phyloP scores from a whole-genome alignment of 179 eudicot genomes.

The Spergularia azorica region DNA sequence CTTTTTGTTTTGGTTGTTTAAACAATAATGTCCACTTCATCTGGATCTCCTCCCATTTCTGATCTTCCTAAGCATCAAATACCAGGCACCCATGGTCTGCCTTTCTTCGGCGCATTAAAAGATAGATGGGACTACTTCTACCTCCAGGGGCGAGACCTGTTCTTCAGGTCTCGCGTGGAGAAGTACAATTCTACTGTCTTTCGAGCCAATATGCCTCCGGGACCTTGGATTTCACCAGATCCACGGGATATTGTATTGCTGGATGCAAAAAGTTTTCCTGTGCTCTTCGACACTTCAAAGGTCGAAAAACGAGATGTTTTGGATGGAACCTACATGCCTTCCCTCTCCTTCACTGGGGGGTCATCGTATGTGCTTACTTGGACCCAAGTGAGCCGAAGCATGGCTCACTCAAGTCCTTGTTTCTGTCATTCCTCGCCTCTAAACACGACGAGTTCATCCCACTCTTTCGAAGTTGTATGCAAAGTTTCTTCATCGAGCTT shows the following conservation, averaged over 20 bases:
- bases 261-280: constrained; percentile 53
- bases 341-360: constrained; percentile 55
- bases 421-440: constrained; percentile 29
- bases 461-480: constrained; percentile 27
- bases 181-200: constrained; percentile 58
- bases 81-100: constrained; percentile 34
- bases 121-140: constrained; percentile 55
- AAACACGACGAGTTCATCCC: constrained; percentile 38
- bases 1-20: neutral
- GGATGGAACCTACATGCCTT: constrained; percentile 64
- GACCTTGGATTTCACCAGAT: constrained; percentile 51
- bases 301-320: constrained; percentile 63
- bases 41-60: neutral
- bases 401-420: constrained; percentile 33
- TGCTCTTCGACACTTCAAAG: constrained; percentile 65
- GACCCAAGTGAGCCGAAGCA: constrained; percentile 70
- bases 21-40: neutral
- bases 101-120: constrained; percentile 42
- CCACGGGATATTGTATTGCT: constrained; percentile 56
- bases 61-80: constrained; percentile 21
- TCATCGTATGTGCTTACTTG: constrained; percentile 51
- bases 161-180: constrained; percentile 44
- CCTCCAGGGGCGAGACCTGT: constrained; percentile 48
- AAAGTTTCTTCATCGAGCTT: constrained; percentile 31
- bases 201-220: constrained; percentile 65